Conservation (phyloP, 768 basidiomycete species). For the Kwoniella europaea region DNA sequence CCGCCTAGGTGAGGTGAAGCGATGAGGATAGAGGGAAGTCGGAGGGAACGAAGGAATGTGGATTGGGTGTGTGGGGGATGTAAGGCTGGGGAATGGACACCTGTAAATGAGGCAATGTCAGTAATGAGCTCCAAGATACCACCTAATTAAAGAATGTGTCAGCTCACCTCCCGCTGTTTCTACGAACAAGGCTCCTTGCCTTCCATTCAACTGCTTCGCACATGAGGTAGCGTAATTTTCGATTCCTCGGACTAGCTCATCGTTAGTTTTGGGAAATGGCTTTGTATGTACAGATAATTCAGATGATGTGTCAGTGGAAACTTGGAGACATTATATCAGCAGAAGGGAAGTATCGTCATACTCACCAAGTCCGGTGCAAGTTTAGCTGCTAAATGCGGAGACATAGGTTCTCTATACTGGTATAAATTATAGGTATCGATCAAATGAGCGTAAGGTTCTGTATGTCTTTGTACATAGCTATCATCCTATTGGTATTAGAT, state of each 20-base stretch:
- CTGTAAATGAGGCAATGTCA: slow-evolving; percentile 59
- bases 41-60: slow-evolving; percentile 82
- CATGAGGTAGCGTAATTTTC: slow-evolving; percentile 67
- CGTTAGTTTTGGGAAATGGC: slow-evolving; percentile 67
- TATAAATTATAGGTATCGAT: slow-evolving; percentile 75
- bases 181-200: slow-evolving; percentile 69
- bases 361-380: slow-evolving; percentile 53
- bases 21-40: slow-evolving; percentile 83
- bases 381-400: slow-evolving; percentile 83
- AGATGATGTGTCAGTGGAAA: too few species aligned
- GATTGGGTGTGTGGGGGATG: slow-evolving; percentile 78
- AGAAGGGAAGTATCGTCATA: background rate
- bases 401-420: slow-evolving; percentile 84
- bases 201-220: slow-evolving; percentile 55
- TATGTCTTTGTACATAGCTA: slow-evolving; percentile 70
- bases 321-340: too few species aligned
- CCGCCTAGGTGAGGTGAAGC: slow-evolving; percentile 90
- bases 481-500: background rate
- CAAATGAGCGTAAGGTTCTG: slow-evolving; percentile 31
- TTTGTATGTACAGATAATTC: too few species aligned
- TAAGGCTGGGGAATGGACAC: slow-evolving; percentile 87
- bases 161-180: slow-evolving; percentile 95
- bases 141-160: too few species aligned
- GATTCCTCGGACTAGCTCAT: slow-evolving; percentile 70
- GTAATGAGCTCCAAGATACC: background rate